Evolutionary conservation across 2,329 filamentous ascomycete species (phyloP).

Genomic region (Colletotrichum musae): DNA sequence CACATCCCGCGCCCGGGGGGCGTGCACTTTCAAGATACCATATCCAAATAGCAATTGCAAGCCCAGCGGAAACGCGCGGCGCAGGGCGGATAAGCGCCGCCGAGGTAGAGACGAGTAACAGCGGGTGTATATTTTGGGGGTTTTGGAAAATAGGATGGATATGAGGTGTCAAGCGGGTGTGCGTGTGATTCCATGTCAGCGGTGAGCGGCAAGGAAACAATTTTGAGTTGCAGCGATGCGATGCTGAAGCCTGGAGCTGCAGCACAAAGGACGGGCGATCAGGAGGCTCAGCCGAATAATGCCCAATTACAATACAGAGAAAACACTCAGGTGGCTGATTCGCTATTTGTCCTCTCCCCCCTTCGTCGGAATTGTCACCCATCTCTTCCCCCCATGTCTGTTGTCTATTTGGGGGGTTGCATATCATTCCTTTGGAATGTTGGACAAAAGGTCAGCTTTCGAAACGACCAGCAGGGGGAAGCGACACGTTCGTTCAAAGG

Average conservation of each 20-base stretch:
- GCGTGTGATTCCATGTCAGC: neutral
- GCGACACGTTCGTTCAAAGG: neutral
- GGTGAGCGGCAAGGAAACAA: neutral
- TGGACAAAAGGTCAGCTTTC: conserved; percentile 1
- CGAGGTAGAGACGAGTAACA: neutral
- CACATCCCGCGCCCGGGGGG: neutral
- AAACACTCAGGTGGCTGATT: conserved; percentile 9
- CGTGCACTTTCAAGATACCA: too few species aligned
- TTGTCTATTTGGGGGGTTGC: conserved; percentile 16
- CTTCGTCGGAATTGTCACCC: conserved; percentile 23
- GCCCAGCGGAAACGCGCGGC: neutral
- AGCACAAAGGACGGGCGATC: conserved; percentile 18
- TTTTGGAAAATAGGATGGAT: neutral
- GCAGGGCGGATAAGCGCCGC: conserved; percentile 19
- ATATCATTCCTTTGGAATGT: conserved; percentile 1
- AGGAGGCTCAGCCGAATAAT: conserved; percentile 22
- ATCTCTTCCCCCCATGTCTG: conserved; percentile 11
- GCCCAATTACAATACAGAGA: conserved; percentile 14
- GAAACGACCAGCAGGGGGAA: neutral
- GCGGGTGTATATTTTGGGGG: neutral
- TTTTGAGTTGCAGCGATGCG: conserved; percentile 25
- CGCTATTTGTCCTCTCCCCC: neutral
- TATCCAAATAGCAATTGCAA: neutral
- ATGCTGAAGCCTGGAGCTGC: conserved; percentile 34
- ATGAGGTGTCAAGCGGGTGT: neutral